Base-by-base conservation (phyloP, 306 rosid species). In the Begonia peltatifolia region DNA sequence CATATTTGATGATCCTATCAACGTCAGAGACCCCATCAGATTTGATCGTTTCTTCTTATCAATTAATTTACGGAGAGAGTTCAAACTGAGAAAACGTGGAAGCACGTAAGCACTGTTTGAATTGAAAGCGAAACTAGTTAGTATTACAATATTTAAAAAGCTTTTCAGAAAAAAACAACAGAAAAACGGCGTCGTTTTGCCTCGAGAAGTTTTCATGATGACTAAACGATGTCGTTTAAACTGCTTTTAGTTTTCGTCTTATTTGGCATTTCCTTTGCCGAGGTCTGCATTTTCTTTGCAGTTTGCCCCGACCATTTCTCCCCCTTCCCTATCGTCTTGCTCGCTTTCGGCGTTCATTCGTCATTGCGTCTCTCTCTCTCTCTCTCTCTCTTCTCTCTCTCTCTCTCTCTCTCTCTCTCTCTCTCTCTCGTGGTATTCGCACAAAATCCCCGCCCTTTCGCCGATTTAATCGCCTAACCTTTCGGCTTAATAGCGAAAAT, bases 371-470 rank as follows among this genome's bases (percentile, higher is more conserved):
- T 46, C 64, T 71, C 67, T 66, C 52, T 13, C 23, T 44, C 59
- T 67, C 56, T 47, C 62, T 13, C 56, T 23, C 43, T 63, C 61
- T 42, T 67, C 56, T 47, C 62, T 13, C 56, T 23, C 43, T 63
- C 61, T 42, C 56, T 69, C 61, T 46, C 64, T 71, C 67, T 66
- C 52, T 13, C 23, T 44, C 59, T 67, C 56, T 47, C 62, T 13
- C 56, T 23, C 43, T 63, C 61, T 42, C 56, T 52, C 38, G 55
- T 46, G 59, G 64, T 64, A 63, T 56, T 72, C 78, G 88, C 83
- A 70, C 72, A 57, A 72, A 76, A 69, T 66, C 80, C 63, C 78
- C 74, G 78, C 80, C 73, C 38, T 82, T 82, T 71, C 53, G 64
- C 68, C 41, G 57, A 73, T 70, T 67, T 63, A 73, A 62, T 67